Conservation (phyloP, 257 asterid genomes). For the Solanum clarkiae region DNA sequence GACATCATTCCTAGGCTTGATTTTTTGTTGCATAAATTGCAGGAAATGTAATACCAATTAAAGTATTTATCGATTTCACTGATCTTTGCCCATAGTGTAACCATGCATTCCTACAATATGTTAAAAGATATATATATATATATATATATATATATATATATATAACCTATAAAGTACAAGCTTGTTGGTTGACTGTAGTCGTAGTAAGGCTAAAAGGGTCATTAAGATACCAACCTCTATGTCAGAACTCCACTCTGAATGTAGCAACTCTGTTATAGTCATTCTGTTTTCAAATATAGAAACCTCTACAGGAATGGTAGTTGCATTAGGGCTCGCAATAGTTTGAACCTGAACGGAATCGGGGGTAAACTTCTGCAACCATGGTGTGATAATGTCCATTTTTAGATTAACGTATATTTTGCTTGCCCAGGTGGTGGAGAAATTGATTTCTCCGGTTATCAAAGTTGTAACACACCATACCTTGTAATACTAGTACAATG, state of each 20-base stretch:
- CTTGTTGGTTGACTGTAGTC: no score
- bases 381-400: not conserved
- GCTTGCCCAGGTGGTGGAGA: not conserved
- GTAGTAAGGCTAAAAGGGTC: no score
- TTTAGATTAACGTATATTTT: not conserved
- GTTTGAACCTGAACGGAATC: not conserved
- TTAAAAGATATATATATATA: no score
- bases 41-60: not conserved
- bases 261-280: not conserved
- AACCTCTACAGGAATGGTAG: not conserved
- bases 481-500: no score
- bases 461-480: no score
- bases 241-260: not conserved
- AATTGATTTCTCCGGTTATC: not conserved
- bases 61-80: not conserved
- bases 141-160: no score
- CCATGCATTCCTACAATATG: not conserved
- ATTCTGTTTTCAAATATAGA: not conserved
- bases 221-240: not conserved
- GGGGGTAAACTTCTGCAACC: not conserved
- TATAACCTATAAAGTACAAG: no score
- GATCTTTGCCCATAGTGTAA: not conserved
- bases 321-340: not conserved
- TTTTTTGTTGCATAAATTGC: not conserved
- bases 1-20: not conserved